A percentile compares a stretch with the other conserved stretches of the same genome.
These are phyloP conservation scores for Tuber indicum DNA, from an alignment of 495 filamentous ascomycete species.

Conservation along the genomic window DNA sequence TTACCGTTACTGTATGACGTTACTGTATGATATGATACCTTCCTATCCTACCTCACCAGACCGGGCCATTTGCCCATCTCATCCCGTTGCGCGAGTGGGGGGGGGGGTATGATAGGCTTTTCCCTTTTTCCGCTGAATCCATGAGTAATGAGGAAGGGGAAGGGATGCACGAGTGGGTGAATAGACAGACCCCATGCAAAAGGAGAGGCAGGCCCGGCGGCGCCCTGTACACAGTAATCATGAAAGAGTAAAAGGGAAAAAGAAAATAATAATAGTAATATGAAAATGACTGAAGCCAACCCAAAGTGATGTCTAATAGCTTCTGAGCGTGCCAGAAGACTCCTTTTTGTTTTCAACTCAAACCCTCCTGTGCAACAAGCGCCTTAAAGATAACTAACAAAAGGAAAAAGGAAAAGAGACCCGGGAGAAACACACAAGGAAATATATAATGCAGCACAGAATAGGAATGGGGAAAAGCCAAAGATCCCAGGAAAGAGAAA, in stretches of 20 bases:
- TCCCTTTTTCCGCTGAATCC: background rate
- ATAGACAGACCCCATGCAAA: background rate
- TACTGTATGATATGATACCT: background rate
- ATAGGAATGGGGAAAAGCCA: slow-evolving; percentile 34
- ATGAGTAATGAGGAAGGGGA: background rate
- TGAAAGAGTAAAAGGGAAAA: background rate
- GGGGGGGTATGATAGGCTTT: background rate
- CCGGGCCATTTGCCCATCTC: background rate
- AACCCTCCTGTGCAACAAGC: slow-evolving; percentile 10
- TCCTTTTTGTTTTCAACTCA: slow-evolving; percentile 13
- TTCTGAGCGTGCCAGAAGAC: slow-evolving; percentile 17
- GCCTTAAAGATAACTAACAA: background rate
- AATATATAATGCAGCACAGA: slow-evolving; percentile 33
- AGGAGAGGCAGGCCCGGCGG: background rate
- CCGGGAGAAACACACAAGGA: slow-evolving; percentile 9
- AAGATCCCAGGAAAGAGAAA: slow-evolving; percentile 42
- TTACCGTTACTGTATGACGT: background rate
- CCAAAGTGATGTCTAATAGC: background rate
- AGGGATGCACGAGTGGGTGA: background rate
- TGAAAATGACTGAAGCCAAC: background rate
- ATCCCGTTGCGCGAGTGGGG: background rate
- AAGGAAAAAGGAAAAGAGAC: background rate
- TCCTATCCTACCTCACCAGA: background rate
- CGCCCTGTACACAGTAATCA: background rate
- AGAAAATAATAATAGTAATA: background rate